Evolutionary conservation across 2,329 filamentous ascomycete species (phyloP).

Genomic region (Calonectria fujianensis): DNA sequence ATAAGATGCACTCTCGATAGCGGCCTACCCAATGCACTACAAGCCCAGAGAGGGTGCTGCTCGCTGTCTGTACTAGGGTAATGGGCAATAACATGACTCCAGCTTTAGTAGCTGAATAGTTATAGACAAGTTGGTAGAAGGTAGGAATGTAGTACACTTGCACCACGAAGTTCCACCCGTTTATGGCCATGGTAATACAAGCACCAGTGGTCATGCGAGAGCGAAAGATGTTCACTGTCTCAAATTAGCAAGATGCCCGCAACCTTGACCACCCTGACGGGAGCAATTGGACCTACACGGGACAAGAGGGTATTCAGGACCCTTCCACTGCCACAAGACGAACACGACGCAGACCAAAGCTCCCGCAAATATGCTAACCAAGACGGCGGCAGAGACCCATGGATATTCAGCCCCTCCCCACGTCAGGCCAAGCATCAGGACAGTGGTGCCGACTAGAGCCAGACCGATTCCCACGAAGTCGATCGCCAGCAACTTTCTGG

Average conservation of each 20-base stretch:
- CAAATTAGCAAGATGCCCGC: not conserved
- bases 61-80: not conserved
- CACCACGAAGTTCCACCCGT: conserved; percentile 76
- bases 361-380: conserved; percentile 73
- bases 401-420: conserved; percentile 77
- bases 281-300: conserved; percentile 61
- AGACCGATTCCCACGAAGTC: conserved; percentile 60
- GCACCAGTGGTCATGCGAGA: conserved; percentile 72
- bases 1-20: conserved; percentile 72
- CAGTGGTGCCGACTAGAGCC: conserved; percentile 66
- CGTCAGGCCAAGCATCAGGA: conserved; percentile 70
- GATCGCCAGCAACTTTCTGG: not conserved
- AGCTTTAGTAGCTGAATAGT: conserved; percentile 9
- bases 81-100: conserved; percentile 19
- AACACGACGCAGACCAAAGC: conserved; percentile 67
- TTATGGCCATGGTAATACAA: conserved; percentile 74
- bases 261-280: conserved; percentile 22
- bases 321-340: conserved; percentile 72
- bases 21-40: conserved; percentile 71
- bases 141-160: conserved; percentile 70
- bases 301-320: conserved; percentile 68
- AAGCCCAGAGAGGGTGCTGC: conserved; percentile 65
- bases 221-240: conserved; percentile 67
- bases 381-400: conserved; percentile 74
- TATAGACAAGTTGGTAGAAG: conserved; percentile 60